These are phyloP conservation scores for Amesomyces nigricolor DNA, from an alignment of 2,329 filamentous ascomycete genomes.

Conservation along the genomic window DNA sequence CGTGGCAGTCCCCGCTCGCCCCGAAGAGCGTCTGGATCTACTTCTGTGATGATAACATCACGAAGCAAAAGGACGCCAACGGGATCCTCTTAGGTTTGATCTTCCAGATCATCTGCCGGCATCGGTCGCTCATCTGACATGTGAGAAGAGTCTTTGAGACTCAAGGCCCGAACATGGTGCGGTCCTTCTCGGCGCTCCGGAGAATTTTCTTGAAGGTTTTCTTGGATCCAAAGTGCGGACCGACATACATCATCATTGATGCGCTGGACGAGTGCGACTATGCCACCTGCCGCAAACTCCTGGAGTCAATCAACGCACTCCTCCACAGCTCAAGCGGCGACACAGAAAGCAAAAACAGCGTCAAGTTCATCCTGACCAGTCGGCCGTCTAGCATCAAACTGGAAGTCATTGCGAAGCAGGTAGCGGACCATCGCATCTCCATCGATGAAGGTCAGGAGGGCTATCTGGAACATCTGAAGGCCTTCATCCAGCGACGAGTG, in stretches of 20 bases:
- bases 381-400: too few species aligned
- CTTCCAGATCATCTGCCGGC: constrained; percentile 31
- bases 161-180: constrained; percentile 29
- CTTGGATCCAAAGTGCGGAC: constrained; percentile 27
- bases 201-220: constrained; percentile 32
- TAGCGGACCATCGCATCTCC: too few species aligned
- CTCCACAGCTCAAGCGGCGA: too few species aligned
- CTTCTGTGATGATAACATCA: constrained; percentile 34
- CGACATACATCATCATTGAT: constrained; percentile 33
- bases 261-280: constrained; percentile 37
- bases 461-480: too few species aligned
- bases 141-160: constrained; percentile 30
- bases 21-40: constrained; percentile 27
- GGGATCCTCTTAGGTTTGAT: constrained; percentile 34
- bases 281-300: too few species aligned
- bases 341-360: too few species aligned
- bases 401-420: too few species aligned
- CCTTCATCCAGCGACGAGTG: too few species aligned
- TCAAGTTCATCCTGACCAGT: too few species aligned
- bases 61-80: constrained; percentile 32
- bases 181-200: constrained; percentile 34
- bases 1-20: neutral
- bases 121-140: constrained; percentile 31
- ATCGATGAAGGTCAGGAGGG: too few species aligned
- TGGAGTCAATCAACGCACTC: too few species aligned